Conservation (phyloP, 768 basidiomycete species). For the Podaxis mareebaensis region DNA sequence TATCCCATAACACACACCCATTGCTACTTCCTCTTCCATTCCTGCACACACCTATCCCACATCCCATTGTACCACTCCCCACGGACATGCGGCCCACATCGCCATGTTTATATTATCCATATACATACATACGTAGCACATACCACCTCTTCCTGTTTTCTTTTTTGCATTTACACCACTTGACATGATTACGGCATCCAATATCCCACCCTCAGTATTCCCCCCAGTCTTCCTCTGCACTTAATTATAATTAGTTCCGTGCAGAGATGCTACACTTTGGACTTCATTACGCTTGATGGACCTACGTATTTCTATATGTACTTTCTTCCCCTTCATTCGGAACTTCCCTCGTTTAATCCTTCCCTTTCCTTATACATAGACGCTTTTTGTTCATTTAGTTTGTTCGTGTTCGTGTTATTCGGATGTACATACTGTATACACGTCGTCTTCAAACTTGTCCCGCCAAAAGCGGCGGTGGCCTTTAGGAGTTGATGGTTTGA, state of each 20-base stretch:
- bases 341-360: background rate
- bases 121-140: background rate
- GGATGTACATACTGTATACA: background rate
- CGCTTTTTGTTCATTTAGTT: background rate
- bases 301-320: background rate
- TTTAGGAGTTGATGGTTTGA: no score
- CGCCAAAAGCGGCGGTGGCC: no score
- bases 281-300: background rate
- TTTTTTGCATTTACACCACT: background rate
- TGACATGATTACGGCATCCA: slow-evolving; percentile 1
- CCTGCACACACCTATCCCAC: background rate
- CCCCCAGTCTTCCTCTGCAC: background rate
- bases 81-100: background rate
- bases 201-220: background rate
- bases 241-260: background rate
- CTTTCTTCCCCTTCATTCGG: background rate
- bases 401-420: background rate
- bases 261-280: background rate
- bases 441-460: no score
- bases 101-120: background rate
- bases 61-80: background rate
- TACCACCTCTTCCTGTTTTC: background rate
- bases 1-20: background rate
- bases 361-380: background rate
- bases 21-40: background rate